phyloP scores from a whole-genome alignment of 2,329 filamentous ascomycete genomes.

The Xylaria sp. region DNA sequence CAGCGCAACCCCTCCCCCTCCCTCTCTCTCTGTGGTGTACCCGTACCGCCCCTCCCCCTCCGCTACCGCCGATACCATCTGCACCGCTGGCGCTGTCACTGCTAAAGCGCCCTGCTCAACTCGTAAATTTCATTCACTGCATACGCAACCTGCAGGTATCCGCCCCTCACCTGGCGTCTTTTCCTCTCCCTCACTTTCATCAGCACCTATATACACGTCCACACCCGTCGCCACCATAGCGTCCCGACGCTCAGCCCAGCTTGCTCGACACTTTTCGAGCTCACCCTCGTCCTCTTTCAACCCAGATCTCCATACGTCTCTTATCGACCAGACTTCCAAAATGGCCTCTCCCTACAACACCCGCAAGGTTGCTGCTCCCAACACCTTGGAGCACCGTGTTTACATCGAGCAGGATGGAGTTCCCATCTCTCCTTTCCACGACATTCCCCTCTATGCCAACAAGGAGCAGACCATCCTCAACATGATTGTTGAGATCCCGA shows the following conservation, averaged over 20 bases:
- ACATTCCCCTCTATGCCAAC: constrained; percentile 98
- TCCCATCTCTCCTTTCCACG: constrained; percentile 95
- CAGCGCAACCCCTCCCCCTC: constrained; percentile 49
- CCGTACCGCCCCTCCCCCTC: constrained; percentile 31
- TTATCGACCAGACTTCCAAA: constrained; percentile 49
- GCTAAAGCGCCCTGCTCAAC: constrained; percentile 17
- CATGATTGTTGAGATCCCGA: constrained; percentile 99
- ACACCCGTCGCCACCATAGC: constrained; percentile 55
- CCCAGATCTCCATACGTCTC: constrained; percentile 34
- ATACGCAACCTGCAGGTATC: constrained; percentile 39
- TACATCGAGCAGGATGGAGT: constrained; percentile 98
- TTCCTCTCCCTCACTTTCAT: constrained; percentile 27
- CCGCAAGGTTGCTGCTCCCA: constrained; percentile 88
- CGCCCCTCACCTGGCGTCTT: constrained; percentile 27
- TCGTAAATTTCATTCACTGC: constrained; percentile 40
- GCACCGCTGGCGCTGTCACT: constrained; percentile 3
- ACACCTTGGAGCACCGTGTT: constrained; percentile 97
- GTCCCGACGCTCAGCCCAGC: constrained; percentile 62
- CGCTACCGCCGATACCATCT: constrained; percentile 19
- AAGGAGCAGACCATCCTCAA: constrained; percentile 95
- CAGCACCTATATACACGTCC: constrained; percentile 14
- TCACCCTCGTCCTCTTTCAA: constrained; percentile 47
- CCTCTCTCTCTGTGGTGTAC: not conserved
- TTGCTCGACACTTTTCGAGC: constrained; percentile 65
- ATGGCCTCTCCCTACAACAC: constrained; percentile 77